Base-by-base conservation (phyloP, 1,284 basidiomycete genomes). In the Fomitopsis pinicola region DNA sequence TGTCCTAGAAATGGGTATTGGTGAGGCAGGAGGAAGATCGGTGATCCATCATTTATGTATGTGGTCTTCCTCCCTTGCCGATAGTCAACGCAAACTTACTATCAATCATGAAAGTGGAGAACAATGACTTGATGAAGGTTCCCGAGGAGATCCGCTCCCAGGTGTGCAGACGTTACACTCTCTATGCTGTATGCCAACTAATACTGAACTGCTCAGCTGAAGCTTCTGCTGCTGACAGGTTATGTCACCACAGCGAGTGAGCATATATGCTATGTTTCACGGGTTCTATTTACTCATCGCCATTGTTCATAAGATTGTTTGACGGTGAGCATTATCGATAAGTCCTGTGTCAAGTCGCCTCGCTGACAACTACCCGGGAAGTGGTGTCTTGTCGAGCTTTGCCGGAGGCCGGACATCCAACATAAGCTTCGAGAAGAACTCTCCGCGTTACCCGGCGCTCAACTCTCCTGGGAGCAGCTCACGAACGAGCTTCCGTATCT, bases 101-200 rank as follows among this genome's bases (percentile, higher is more conserved):
- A 36, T 12, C 35, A 36, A 36, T 36, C 6, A 12, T 36, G 10
- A 36, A 12, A 12, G 10, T 12, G 35, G 35, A 12, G 35, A 12
- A 36, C 10, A 12, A 12, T 36, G 35, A 12, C 35, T 12, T 12
- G 35, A 36, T 12, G 45, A 78, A 92, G 78, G 80, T 83, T 3
- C 78, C 84, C 57, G 83, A 86, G 26, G 92, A 94, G 69, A 83
- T 92, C 22, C 65, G 87, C 44, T 85, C 87, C 0, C 84, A 87
- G 75, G 76, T 73, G 58, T 63, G 58, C 33, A 19, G 36, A 42
- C 44, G 22, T 22, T 22, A 22, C 52, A 2, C 14, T 10, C 22
- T 14, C 15, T 19, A 22, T 22, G 22, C 8, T n/a, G 15, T 5
- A 22, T 9, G n/a, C 8, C 6, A 6, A 9, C 19, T 22, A 45